Evolutionary conservation across 2,329 filamentous ascomycete genomes (phyloP), one percentile per base, ranked within the genome.

Genomic region (Arthrobotrys pseudoclavata): DNA sequence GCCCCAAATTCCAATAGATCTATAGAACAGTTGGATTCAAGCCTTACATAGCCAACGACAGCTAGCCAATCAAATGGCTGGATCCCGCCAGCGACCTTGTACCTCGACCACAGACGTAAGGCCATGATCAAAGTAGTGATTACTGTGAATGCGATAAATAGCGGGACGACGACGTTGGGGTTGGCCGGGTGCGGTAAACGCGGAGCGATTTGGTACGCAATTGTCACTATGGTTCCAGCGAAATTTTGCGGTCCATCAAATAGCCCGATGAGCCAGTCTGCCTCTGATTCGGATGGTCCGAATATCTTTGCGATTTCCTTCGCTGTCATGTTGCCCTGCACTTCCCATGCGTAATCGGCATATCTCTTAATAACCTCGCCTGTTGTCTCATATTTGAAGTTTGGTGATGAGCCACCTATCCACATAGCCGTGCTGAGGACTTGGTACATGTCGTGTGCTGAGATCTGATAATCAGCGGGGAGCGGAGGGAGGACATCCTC

Each of bases 101-200:
- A 47, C 37, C 75, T 72, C 18, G 75, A 79, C 69, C 69, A 79
- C 7, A 79, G 26, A n/a, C 75, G 60, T 10, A 79, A n/a, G 6
- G 47, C 55, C 48, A 79, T 71, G 4, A 79, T 40, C 18, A 79
- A 37, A 22, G 69, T 60, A 4, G 75, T 79, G 6, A 79, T 13
- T 3, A 64, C 22, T 6, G 75, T 79, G 24, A 79, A 74, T 2
- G 67, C 12, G 7, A 53, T 60, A 52, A 42, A 79, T 9, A 79
- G n/a, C 4, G 75, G 75, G 3, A 74, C 24, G 18, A 74, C 48
- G 9, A 61, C 48, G 42, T 62, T 42, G 6, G 53, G 20, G 29
- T 48, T 79, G n/a, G 48, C 3, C 4, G 68, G 68, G 18, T 79
- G 75, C 29, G 45, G 34, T 10, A 79, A 37, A 22, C 22, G 20